Conservation (phyloP, 306 rosid species). For the Medicago truncatula region DNA sequence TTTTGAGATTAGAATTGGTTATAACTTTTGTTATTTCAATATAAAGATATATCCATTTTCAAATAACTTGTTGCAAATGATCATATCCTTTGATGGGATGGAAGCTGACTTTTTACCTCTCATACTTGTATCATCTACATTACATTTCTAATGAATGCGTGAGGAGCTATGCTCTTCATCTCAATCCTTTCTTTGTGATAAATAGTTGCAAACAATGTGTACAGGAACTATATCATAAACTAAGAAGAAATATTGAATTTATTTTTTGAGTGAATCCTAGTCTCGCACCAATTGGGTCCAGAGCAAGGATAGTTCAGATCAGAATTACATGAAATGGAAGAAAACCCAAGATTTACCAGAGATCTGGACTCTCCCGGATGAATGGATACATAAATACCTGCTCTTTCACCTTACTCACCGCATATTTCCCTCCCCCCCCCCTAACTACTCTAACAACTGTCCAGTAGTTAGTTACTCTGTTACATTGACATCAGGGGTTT, state of each 20-base stretch:
- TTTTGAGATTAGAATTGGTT: conserved; percentile 17
- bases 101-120: background rate
- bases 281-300: background rate
- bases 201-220: background rate
- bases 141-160: conserved; percentile 23
- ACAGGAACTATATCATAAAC: background rate
- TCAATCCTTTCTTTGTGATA: conserved; percentile 21
- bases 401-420: background rate
- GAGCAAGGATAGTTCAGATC: background rate
- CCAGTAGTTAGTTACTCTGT: background rate
- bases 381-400: background rate
- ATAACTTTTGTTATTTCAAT: background rate
- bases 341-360: background rate
- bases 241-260: conserved; percentile 2
- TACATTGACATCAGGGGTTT: background rate
- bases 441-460: background rate
- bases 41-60: background rate
- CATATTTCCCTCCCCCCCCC: background rate
- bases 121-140: conserved; percentile 3
- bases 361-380: background rate
- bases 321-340: background rate
- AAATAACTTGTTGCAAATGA: background rate
- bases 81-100: conserved; percentile 9
- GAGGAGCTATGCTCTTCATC: background rate
- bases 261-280: background rate